Evolutionary conservation across 192 early-diverging fungal genomes (phyloP), one percentile per base, ranked within the genome.

Genomic region (Backusella macrospora): DNA sequence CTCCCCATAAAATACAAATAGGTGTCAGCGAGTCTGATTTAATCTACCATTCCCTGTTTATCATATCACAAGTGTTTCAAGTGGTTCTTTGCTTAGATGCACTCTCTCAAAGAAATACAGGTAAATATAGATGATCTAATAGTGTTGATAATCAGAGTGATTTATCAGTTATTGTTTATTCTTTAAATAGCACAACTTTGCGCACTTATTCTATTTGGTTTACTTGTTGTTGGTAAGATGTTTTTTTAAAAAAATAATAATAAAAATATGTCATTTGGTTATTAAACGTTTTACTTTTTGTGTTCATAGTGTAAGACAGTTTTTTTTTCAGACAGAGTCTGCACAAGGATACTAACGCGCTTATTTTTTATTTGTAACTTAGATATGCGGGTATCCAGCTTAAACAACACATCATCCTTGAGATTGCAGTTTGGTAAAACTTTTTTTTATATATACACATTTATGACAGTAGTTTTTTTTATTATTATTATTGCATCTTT

Each of bases 21-120:
- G 78, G 80, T 76, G 72, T 82, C 29, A 78, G 76, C 10, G 72
- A 74, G 23, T 82, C 80, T 16, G 80, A 82, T 73, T 72, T 82
- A 23, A 82, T 82, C 26, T 82, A 82, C 64, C 80, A 82, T 59
- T 71, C 70, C 43, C 49, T 82, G 9, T 82, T 82, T 52, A 82
- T 82, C 26, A 74, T 75, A 43, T 55, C 73, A 38, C 80, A 82
- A 43, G 76, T 73, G 6, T 82, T 82, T 48, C 80, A 82, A 48
- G 74, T 82, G 3, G 43, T 76, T 16, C 63, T 82, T 9, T 78
- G 76, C 46, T 21, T 78, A 23, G 80, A 82, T 63, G 80, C 80
- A 7, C 62, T 82, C 5, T 46, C 66, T 21, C 76, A 76, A 43
- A 55, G 76, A 66, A 82, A 82, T 62, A 82, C 80, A 48, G 78